Evolutionary conservation across 192 early-diverging fungal genomes (phyloP).

Genomic region (Coemansia sp.): DNA sequence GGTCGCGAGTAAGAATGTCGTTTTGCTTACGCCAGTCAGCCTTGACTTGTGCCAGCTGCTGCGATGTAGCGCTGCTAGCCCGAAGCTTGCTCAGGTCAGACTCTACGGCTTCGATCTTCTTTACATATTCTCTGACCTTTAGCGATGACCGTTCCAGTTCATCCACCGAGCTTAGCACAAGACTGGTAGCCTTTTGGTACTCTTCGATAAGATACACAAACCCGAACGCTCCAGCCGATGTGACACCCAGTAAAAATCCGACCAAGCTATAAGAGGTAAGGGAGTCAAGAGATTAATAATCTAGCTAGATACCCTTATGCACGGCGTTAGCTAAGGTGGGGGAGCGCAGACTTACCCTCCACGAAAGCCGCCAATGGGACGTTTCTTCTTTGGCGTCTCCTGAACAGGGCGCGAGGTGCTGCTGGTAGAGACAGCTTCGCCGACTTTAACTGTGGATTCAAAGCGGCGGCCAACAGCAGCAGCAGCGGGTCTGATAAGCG

Average conservation of each 20-base stretch:
- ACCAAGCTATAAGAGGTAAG: constrained; percentile 55
- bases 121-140: constrained; percentile 72
- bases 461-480: constrained; percentile 36
- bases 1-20: constrained; percentile 75
- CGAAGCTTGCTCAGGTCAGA: constrained; percentile 58
- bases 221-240: constrained; percentile 66
- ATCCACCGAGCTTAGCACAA: constrained; percentile 74
- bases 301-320: background rate
- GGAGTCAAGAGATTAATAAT: background rate
- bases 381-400: constrained; percentile 54
- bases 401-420: constrained; percentile 25
- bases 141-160: constrained; percentile 73
- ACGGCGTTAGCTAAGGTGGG: background rate
- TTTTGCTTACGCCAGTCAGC: constrained; percentile 55
- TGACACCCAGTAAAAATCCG: constrained; percentile 77
- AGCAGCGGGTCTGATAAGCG: constrained; percentile 14
- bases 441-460: constrained; percentile 49
- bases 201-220: constrained; percentile 87
- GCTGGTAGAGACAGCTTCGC: constrained; percentile 21
- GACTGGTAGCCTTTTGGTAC: constrained; percentile 70
- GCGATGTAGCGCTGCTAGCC: constrained; percentile 58
- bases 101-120: constrained; percentile 77
- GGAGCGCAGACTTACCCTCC: constrained; percentile 51
- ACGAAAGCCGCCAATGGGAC: constrained; percentile 61
- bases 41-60: constrained; percentile 50